Base-by-base conservation (phyloP, 306 rosid species). In the Boehmeria nivea region DNA sequence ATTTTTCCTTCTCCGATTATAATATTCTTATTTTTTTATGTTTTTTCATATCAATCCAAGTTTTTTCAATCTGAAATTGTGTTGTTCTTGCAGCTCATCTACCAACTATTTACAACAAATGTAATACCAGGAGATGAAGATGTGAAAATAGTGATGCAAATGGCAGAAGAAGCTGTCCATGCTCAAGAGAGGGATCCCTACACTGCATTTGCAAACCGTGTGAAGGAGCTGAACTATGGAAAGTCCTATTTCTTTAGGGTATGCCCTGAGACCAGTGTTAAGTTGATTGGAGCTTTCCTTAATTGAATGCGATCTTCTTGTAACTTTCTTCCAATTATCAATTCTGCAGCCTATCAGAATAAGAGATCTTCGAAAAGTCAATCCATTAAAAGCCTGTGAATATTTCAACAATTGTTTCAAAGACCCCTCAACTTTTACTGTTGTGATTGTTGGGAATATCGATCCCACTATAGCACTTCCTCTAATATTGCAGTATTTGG, bases 131-230 rank as follows among this genome's bases (percentile, higher is more conserved):
- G 73, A 12, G 91, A 80, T 67, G 98, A 84, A 67, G 86, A 78
- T 74, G 95, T 90, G 66, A 87, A 84, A 78, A 78, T 84, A 72
- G 98, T 90, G 51, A 90, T 90, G 98, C 95, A 90, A 73, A 90
- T 90, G 98, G 83, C 98, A 19, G 98, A 87, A 78, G 98, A 90
- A 78, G 88, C 89, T 48, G 91, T 90, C 19, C 82, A 76, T 72
- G 95, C 95, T 70, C 95, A 90, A 79, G 91, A 84, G 76, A 82
- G 98, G 67, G 98, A 90, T 70, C 95, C 98, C 43, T 84, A 78
- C 57, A 78, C 98, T 61, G 94, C 84, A 65, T 90, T 87, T 80
- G 78, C 88, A 47, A 90, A 90, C 76, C 88, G 95, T 51, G 95
- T 84, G 64, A 90, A 90, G 83, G 98, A 90, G 88, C 94, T 90